Conservation (phyloP, 75 land plant genomes). For the Cupressus sempervirens region DNA sequence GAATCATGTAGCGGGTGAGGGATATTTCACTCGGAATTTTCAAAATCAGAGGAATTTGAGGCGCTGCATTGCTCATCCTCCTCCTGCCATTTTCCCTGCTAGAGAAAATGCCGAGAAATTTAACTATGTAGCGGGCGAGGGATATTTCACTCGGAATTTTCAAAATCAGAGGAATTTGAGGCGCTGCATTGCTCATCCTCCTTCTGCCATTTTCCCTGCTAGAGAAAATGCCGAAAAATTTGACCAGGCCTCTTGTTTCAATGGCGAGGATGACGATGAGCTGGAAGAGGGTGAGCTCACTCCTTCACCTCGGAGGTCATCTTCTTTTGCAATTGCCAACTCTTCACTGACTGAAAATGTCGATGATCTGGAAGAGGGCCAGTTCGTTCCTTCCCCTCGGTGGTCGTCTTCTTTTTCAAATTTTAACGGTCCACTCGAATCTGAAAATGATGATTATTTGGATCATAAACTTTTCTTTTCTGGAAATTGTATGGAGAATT, state of each 20-base stretch:
- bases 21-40: background rate
- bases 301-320: background rate
- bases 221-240: background rate
- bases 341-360: background rate
- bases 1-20: background rate
- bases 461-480: background rate
- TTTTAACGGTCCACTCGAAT: background rate
- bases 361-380: slow-evolving; percentile 8
- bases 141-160: background rate
- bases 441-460: background rate
- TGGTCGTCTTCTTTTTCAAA: background rate
- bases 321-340: background rate
- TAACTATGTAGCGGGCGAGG: background rate
- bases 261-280: background rate
- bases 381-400: background rate
- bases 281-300: slow-evolving; percentile 13
- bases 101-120: background rate
- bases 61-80: background rate
- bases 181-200: background rate
- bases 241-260: background rate
- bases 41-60: background rate
- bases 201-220: background rate
- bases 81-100: background rate
- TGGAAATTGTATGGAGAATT: background rate
- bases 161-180: background rate